These are phyloP conservation scores for Yamadazyma diospyri DNA, from an alignment of 1,139 yeast genomes.

Conservation along the genomic window DNA sequence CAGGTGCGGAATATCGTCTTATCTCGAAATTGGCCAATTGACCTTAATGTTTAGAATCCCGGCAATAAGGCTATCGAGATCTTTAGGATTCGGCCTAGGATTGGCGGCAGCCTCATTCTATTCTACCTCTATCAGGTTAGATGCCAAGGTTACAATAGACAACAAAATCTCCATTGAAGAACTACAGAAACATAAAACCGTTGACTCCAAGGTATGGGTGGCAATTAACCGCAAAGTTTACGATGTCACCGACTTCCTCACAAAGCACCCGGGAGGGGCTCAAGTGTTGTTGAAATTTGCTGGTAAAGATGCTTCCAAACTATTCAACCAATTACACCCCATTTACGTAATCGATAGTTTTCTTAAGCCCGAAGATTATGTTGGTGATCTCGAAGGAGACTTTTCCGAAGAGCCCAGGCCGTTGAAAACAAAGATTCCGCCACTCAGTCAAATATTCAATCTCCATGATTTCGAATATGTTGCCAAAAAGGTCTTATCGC, in stretches of 20 bases:
- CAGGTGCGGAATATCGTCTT: no score
- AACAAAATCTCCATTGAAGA: conserved; percentile 6
- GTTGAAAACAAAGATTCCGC: conserved; percentile 31
- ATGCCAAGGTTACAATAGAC: conserved; percentile 1
- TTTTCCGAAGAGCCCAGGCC: conserved; percentile 3
- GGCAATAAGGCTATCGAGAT: conserved; percentile 1
- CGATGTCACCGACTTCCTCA: conserved; percentile 25
- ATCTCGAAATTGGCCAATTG: no score
- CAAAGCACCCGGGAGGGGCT: conserved; percentile 27
- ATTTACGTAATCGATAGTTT: conserved; percentile 8
- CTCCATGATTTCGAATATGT: conserved; percentile 72
- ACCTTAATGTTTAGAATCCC: no score
- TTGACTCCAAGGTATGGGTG: conserved; percentile 20
- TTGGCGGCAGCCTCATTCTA: conserved; percentile 1
- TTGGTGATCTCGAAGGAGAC: conserved; percentile 9
- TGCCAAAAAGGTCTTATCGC: conserved; percentile 65
- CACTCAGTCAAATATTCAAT: conserved; percentile 53
- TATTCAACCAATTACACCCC: conserved; percentile 13
- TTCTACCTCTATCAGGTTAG: conserved; percentile 3
- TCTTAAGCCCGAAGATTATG: conserved; percentile 7
- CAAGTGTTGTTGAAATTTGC: conserved; percentile 22
- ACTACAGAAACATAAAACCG: conserved; percentile 6
- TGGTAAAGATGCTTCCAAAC: conserved; percentile 24
- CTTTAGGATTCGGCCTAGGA: conserved; percentile 2
- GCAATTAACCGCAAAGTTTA: conserved; percentile 26